phyloP scores from a whole-genome alignment of 2,329 filamentous ascomycete genomes.

The Epichloe amarillans region DNA sequence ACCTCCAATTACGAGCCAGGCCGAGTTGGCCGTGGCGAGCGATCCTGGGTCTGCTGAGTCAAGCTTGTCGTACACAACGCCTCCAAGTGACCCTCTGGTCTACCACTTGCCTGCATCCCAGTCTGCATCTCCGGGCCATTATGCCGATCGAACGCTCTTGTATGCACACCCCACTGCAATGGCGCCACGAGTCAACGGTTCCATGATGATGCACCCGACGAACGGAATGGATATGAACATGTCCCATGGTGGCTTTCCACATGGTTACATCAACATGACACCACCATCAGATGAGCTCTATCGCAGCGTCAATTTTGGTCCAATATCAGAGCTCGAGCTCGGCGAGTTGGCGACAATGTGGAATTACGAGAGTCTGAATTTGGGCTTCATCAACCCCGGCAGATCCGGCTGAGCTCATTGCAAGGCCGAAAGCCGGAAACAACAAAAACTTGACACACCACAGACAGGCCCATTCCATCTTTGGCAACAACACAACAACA shows the following conservation, averaged over 20 bases:
- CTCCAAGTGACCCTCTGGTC: background rate
- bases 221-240: background rate
- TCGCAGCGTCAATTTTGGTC: conserved; percentile 10
- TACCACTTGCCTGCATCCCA: background rate
- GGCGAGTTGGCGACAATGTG: conserved; percentile 20
- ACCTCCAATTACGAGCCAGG: conserved; percentile 3
- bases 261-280: conserved; percentile 6
- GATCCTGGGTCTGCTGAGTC: conserved; percentile 1
- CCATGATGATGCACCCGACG: conserved; percentile 1
- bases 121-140: background rate
- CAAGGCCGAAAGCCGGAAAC: background rate
- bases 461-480: background rate
- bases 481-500: background rate
- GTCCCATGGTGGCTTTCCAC: background rate
- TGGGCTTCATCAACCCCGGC: conserved; percentile 16
- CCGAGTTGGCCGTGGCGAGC: background rate
- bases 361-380: conserved; percentile 21
- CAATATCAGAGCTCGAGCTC: conserved; percentile 20
- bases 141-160: background rate
- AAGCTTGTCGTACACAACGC: conserved; percentile 4
- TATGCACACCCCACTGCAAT: background rate
- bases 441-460: background rate
- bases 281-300: conserved; percentile 7
- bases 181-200: background rate
- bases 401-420: background rate